phyloP scores from a whole-genome alignment of 2,329 filamentous ascomycete species.

The Nemania sp. region DNA sequence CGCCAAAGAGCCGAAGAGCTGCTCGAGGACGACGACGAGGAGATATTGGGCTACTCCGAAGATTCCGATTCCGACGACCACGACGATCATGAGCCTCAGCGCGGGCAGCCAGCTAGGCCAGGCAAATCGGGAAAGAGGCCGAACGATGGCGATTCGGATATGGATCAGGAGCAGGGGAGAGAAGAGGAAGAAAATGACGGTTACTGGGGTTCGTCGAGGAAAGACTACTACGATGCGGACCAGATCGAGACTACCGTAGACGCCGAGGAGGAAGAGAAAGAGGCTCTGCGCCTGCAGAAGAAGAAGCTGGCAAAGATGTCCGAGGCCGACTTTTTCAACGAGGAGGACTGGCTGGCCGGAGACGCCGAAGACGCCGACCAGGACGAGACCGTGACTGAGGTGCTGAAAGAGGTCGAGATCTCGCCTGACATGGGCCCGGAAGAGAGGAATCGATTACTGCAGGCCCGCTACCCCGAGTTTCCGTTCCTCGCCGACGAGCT shows the following conservation, averaged over 20 bases:
- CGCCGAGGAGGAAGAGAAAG: slow-evolving; percentile 88
- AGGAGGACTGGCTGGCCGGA: slow-evolving; percentile 76
- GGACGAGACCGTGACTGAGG: slow-evolving; percentile 74
- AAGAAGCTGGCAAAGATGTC: slow-evolving; percentile 89
- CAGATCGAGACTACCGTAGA: slow-evolving; percentile 48
- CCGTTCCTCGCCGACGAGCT: slow-evolving; percentile 84
- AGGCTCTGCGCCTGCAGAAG: slow-evolving; percentile 84
- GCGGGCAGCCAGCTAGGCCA: slow-evolving; percentile 49
- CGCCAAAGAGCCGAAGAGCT: slow-evolving; percentile 66
- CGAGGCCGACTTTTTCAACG: slow-evolving; percentile 92
- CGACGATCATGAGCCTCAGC: slow-evolving; percentile 46
- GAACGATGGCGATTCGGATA: slow-evolving; percentile 40
- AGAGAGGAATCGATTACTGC: slow-evolving; percentile 75
- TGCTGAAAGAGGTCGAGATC: slow-evolving; percentile 82
- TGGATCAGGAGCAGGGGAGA: slow-evolving; percentile 55
- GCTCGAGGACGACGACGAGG: slow-evolving; percentile 60
- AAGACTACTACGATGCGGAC: slow-evolving; percentile 93
- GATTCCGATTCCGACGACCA: slow-evolving; percentile 53
- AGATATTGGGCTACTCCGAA: slow-evolving; percentile 61
- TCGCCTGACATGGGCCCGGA: slow-evolving; percentile 75
- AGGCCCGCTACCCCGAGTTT: slow-evolving; percentile 87
- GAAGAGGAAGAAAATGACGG: slow-evolving; percentile 58
- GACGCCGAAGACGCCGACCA: slow-evolving; percentile 53
- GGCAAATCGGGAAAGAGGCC: slow-evolving; percentile 30
- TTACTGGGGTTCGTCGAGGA: slow-evolving; percentile 85